Conservation (phyloP, 2,329 filamentous ascomycete genomes). For the Talaromyces sp. region DNA sequence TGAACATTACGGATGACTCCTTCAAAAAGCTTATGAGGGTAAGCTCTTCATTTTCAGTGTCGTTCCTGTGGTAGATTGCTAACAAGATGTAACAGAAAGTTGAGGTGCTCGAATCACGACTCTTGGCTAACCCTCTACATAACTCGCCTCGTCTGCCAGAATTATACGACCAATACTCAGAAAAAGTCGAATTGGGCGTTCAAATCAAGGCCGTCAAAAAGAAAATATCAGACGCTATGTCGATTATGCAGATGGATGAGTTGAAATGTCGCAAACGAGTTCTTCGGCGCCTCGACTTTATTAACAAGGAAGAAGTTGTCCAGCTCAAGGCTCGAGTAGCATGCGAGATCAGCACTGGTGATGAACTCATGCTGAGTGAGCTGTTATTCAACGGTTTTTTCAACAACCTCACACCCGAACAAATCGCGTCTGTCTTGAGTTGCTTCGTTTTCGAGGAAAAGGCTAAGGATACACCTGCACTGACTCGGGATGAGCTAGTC, state of each 20-base stretch:
- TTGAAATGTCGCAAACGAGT: slow-evolving; percentile 95
- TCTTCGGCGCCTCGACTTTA: slow-evolving; percentile 87
- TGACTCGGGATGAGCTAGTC: slow-evolving; percentile 73
- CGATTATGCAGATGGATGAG: slow-evolving; percentile 90
- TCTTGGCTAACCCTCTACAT: slow-evolving; percentile 86
- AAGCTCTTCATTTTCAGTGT: slow-evolving; percentile 25
- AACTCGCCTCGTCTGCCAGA: slow-evolving; percentile 79
- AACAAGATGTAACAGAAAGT: slow-evolving; percentile 65
- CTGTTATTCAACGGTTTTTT: slow-evolving; percentile 97
- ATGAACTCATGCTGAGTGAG: slow-evolving; percentile 89
- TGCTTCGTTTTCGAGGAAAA: slow-evolving; percentile 99
- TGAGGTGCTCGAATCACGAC: slow-evolving; percentile 86
- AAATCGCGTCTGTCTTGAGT: slow-evolving; percentile 79
- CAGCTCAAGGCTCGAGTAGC: slow-evolving; percentile 96
- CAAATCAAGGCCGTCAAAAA: slow-evolving; percentile 88
- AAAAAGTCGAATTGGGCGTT: slow-evolving; percentile 70
- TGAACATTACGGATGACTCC: slow-evolving; percentile 85
- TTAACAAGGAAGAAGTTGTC: slow-evolving; percentile 92
- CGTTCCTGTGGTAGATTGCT: not conserved
- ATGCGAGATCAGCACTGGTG: slow-evolving; percentile 95
- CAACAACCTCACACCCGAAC: slow-evolving; percentile 86
- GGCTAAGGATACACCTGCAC: slow-evolving; percentile 65
- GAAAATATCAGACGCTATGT: slow-evolving; percentile 77
- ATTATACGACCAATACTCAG: slow-evolving; percentile 81
- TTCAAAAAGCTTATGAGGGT: slow-evolving; percentile 84